A percentile compares a stretch with the other conserved stretches of the same genome.
Evolutionary conservation across 148 eudicot species (phyloP).

Genomic region (Rhododendron ferrugineum): DNA sequence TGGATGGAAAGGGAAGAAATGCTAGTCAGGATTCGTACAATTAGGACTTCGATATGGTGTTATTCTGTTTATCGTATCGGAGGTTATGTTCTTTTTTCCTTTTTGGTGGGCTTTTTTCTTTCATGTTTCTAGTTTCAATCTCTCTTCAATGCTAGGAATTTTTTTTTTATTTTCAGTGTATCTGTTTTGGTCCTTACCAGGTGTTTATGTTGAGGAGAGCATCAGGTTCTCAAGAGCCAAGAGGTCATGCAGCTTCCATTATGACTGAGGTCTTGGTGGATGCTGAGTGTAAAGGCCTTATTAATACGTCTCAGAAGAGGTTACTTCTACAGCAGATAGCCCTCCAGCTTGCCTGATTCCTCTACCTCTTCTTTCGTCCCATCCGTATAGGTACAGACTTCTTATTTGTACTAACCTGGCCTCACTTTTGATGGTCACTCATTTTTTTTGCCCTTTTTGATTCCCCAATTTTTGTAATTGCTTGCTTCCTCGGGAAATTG

Average conservation of each 20-base stretch:
- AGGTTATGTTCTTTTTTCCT: no score
- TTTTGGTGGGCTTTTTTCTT: background rate
- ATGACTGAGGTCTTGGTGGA: slow-evolving; percentile 80
- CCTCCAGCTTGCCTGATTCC: slow-evolving; percentile 60
- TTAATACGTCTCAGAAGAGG: slow-evolving; percentile 68
- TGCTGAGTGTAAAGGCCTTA: slow-evolving; percentile 72
- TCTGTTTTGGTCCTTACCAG: slow-evolving; percentile 22
- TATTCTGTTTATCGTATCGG: no score
- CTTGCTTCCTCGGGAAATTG: background rate
- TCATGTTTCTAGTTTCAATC: background rate
- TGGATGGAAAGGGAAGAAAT: background rate
- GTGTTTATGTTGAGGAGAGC: slow-evolving; percentile 75
- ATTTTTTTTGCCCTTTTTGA: background rate
- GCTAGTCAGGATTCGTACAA: background rate
- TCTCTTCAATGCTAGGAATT: background rate
- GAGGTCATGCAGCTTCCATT: slow-evolving; percentile 71
- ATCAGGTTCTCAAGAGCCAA: slow-evolving; percentile 55
- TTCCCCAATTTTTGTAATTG: background rate
- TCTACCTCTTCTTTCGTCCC: background rate
- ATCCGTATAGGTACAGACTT: background rate
- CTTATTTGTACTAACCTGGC: background rate
- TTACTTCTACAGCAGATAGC: slow-evolving; percentile 68
- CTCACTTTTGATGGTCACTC: background rate
- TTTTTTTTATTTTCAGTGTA: background rate
- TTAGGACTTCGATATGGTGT: no score